Conservation (phyloP, 164 flowering plant species). For the Magnolia kwangsiensis region DNA sequence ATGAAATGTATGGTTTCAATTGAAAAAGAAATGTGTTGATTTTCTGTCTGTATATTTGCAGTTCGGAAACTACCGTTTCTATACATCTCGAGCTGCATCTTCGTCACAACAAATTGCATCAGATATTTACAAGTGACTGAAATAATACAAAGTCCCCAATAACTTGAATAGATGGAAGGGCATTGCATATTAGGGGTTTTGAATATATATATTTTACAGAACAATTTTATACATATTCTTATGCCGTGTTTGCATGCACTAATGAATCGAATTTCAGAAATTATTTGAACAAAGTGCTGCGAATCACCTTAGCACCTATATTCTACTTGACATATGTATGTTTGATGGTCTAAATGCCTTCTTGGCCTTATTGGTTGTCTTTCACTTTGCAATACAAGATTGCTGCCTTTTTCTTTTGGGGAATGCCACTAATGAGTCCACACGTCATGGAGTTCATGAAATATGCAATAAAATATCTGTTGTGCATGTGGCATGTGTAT, state of each 20-base stretch:
- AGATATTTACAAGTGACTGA: neutral
- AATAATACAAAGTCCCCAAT: neutral
- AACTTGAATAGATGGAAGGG: neutral
- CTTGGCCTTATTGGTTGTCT: neutral
- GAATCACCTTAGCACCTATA: too few species aligned
- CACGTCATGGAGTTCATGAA: too few species aligned
- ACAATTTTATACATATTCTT: neutral
- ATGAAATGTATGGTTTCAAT: neutral
- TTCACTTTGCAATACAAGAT: neutral
- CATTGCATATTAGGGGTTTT: neutral
- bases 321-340: too few species aligned
- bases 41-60: neutral
- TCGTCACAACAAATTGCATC: neutral
- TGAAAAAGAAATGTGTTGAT: neutral
- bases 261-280: too few species aligned
- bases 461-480: too few species aligned
- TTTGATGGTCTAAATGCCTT: too few species aligned
- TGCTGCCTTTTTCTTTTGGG: too few species aligned
- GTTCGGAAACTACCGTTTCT: neutral
- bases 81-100: neutral
- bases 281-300: too few species aligned
- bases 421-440: too few species aligned
- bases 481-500: too few species aligned
- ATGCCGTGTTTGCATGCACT: too few species aligned
- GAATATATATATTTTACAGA: too few species aligned